Evolutionary conservation across 208 protist genomes (phyloP).

Genomic region (Acanthamoeba lenticulata): DNA sequence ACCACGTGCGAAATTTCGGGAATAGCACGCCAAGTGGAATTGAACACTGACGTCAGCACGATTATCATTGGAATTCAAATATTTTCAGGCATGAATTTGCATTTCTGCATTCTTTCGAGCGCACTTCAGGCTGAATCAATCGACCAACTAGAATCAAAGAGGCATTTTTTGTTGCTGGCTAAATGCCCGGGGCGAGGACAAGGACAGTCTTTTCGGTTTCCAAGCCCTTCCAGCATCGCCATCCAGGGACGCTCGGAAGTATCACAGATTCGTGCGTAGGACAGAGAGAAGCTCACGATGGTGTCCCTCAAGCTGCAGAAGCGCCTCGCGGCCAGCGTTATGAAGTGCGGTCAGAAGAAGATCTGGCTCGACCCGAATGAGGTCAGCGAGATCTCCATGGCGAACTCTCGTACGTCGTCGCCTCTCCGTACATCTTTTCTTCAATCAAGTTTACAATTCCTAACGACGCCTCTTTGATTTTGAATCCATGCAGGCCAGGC

Average conservation of each 20-base stretch:
- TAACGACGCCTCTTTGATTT: not conserved
- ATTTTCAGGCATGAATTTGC: not conserved
- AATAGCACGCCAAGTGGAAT: not conserved
- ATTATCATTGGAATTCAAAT: not conserved
- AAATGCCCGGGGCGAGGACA: not conserved
- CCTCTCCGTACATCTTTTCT: constrained; percentile 36
- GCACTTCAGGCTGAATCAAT: not conserved
- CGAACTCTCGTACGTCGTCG: constrained; percentile 93
- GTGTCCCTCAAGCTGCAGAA: constrained; percentile 95
- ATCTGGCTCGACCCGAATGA: constrained; percentile 99
- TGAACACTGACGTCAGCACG: not conserved
- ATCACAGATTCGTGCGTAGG: constrained; percentile 20
- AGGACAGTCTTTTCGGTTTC: constrained; percentile 7
- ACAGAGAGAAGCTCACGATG: constrained; percentile 71
- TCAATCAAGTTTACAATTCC: not conserved
- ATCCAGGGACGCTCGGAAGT: not conserved
- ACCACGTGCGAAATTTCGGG: not conserved
- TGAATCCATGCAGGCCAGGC: constrained; percentile 87
- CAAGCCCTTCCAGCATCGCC: not conserved
- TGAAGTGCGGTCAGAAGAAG: constrained; percentile 97
- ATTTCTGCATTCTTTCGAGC: not conserved
- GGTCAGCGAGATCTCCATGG: constrained; percentile 96
- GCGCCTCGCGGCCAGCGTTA: constrained; percentile 96
- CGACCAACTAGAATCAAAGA: not conserved
- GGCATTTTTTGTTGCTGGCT: not conserved